Percentiles rank a stretch among this genome's conserved stretches.
Evolutionary conservation across 352 stramenopile species (phyloP).

Genomic region (Globisporangium carolinianum): DNA sequence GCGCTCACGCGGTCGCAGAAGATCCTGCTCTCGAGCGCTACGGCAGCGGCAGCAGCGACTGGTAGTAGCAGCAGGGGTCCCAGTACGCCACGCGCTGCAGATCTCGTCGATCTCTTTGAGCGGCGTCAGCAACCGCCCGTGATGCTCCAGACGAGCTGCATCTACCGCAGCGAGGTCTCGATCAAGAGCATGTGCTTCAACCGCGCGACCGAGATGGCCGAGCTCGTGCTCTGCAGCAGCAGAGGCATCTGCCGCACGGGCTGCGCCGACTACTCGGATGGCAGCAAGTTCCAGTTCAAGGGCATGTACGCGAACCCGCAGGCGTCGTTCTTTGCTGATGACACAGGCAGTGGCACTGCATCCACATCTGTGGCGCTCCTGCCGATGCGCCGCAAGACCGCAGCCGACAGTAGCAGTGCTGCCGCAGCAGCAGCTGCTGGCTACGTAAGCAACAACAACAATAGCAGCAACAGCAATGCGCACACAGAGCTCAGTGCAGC

Average conservation of each 20-base stretch:
- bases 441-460: too few relatives aligned
- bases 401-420: constrained; percentile 2
- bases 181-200: constrained; percentile 86
- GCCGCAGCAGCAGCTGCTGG: too few relatives aligned
- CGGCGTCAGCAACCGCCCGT: constrained; percentile 35
- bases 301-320: constrained; percentile 64
- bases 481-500: constrained; percentile 6
- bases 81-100: constrained; percentile 26
- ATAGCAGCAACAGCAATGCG: constrained; percentile 2
- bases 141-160: constrained; percentile 44
- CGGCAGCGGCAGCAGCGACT: constrained; percentile 14
- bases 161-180: constrained; percentile 75
- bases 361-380: background rate
- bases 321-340: constrained; percentile 24
- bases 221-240: constrained; percentile 70
- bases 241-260: constrained; percentile 68
- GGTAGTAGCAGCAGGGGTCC: constrained; percentile 14
- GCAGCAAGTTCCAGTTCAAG: constrained; percentile 76
- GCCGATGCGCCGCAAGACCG: constrained; percentile 17
- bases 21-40: constrained; percentile 32
- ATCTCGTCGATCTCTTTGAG: constrained; percentile 54
- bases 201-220: constrained; percentile 34
- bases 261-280: constrained; percentile 60
- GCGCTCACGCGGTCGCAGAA: constrained; percentile 59
- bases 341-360: background rate